Percentiles rank a stretch among this genome's conserved stretches.
Evolutionary conservation across 768 basidiomycete genomes (phyloP).

Genomic region (Leccinum variicolor): DNA sequence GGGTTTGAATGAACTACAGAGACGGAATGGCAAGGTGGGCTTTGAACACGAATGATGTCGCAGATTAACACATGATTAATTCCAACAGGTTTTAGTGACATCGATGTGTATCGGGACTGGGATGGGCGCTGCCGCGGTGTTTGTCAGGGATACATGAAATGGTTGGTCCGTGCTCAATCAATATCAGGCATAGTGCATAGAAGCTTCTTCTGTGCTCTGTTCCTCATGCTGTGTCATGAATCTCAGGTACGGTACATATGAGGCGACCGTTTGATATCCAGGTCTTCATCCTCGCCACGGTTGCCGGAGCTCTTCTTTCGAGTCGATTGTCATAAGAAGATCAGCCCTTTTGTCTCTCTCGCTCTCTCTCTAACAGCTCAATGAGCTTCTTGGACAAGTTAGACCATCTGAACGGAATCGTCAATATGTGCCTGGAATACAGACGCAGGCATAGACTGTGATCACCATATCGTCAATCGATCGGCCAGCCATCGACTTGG

Average conservation of each 20-base stretch:
- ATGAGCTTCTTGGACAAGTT: neutral
- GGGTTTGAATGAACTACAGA: slow-evolving; percentile 69
- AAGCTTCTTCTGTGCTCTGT: neutral
- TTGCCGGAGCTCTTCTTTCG: neutral
- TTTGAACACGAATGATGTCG: neutral
- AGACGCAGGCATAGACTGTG: neutral
- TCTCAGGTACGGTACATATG: neutral
- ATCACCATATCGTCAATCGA: neutral
- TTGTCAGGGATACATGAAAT: slow-evolving; percentile 48
- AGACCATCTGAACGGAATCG: neutral
- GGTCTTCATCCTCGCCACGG: neutral
- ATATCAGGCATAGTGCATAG: neutral
- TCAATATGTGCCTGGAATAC: neutral
- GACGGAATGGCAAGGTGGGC: slow-evolving; percentile 63
- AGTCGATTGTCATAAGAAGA: neutral
- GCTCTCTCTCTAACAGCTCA: neutral
- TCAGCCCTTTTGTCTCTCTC: neutral
- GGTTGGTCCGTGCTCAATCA: neutral
- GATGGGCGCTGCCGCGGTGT: slow-evolving; percentile 87
- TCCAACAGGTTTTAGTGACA: slow-evolving; percentile 67
- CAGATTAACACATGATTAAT: neutral
- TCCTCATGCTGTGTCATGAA: neutral
- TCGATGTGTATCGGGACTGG: slow-evolving; percentile 88
- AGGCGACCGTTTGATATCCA: neutral
- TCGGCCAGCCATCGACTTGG: neutral